Evolutionary conservation across 345 rosid species (phyloP), one percentile per base, ranked within the genome.

Genomic region (Dipteronia dyeriana): DNA sequence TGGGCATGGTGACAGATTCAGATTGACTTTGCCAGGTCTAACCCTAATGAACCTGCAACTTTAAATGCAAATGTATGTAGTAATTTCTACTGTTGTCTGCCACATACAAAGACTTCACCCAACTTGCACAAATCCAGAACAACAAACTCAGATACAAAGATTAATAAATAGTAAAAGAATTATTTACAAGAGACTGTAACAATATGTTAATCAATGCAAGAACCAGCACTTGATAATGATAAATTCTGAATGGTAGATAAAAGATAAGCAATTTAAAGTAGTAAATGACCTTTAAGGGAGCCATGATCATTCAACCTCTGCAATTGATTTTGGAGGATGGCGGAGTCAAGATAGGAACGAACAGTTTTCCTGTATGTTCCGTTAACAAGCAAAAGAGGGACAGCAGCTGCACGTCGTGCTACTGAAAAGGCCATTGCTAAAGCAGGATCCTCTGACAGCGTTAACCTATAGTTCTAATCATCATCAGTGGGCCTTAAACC

Each of bases 401-500:
- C 93, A 76, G 97, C 98, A 78, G 99, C 97, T 80, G 99, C 98
- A 83, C 98, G 88, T 61, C 98, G 88, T 59, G 97, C 89, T 78
- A 92, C 99, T 59, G 99, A 94, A 83, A 96, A 94, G 67, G 98
- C 99, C 99, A 96, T 96, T 78, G 98, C 98, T 78, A 96, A 82
- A 71, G 99, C 97, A 85, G 95, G 95, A 87, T 96, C 99, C 86
- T 96, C 99, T 11, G 99, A 91, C 77, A 94, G 97, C 29, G 96
- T 80, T 76, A 94, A 84, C 90, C 99, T 96, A 81, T 68, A 86
- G 26, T 67, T 53, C n/a, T 73, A 70, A 79, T 80, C 70, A 72
- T 16, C 56, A 31, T 84, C 73, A 75, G 14, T 20, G 56, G 79
- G 75, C 76, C 80, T 45, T 25, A 9, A 72, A 53, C 47, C 23